A percentile compares a stretch with the other conserved stretches of the same genome.
phyloP scores from a whole-genome alignment of 345 rosid species.

The Clarkia xantiana region DNA sequence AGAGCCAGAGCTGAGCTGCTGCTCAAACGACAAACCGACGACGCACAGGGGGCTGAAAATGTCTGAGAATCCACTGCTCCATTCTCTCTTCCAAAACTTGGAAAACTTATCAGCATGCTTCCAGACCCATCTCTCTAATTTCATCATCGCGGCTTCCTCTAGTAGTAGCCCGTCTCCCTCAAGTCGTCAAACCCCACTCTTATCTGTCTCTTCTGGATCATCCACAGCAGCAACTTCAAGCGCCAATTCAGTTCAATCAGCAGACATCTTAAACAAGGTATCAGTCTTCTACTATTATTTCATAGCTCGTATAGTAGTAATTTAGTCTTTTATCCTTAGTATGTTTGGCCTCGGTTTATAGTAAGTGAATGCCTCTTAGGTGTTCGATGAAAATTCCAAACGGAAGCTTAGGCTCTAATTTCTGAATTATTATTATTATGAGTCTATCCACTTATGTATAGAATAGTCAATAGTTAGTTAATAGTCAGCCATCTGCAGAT shows the following conservation, averaged over 20 bases:
- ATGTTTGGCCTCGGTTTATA: not conserved
- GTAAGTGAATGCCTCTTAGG: not conserved
- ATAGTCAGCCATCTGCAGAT: no score
- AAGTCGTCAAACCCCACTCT: constrained; percentile 13
- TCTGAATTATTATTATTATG: not conserved
- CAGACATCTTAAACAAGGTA: constrained; percentile 24
- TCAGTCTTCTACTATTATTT: not conserved
- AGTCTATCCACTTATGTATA: no score
- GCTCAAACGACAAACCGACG: no score
- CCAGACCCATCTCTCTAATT: constrained; percentile 42
- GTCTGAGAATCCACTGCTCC: constrained; percentile 51
- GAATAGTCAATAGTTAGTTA: not conserved
- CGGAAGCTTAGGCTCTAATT: constrained; percentile 4
- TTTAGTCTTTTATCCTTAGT: not conserved
- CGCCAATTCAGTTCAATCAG: not conserved
- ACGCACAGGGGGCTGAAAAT: no score
- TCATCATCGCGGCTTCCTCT: constrained; percentile 12
- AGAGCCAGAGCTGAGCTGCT: no score
- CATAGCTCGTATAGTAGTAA: not conserved
- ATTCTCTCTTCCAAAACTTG: constrained; percentile 25
- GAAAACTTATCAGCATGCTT: constrained; percentile 34
- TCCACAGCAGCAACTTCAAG: constrained; percentile 10
- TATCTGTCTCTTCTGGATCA: constrained; percentile 21
- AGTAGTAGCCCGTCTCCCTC: constrained; percentile 6
- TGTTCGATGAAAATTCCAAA: constrained; percentile 42